A percentile compares a stretch with the other conserved stretches of the same genome.
phyloP scores from a whole-genome alignment of 371 early-diverging fungal species.

The Lichtheimia corymbifera region DNA sequence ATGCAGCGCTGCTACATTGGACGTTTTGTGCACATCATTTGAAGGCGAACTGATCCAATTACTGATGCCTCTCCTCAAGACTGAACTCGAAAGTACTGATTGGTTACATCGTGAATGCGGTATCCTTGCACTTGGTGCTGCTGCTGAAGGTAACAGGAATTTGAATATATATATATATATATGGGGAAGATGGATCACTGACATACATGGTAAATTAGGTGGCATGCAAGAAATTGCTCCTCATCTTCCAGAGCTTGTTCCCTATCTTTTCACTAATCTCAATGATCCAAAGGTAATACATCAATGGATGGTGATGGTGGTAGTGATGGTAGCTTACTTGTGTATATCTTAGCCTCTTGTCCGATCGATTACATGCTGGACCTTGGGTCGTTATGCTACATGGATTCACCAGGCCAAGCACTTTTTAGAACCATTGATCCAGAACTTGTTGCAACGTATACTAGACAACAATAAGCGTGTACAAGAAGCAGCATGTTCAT shows the following conservation, averaged over 20 bases:
- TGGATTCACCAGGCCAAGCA: conserved; percentile 73
- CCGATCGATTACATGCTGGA: conserved; percentile 98
- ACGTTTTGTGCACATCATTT: conserved; percentile 88
- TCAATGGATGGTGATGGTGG: too few species aligned
- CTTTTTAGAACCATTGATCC: conserved; percentile 83
- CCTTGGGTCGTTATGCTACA: conserved; percentile 86
- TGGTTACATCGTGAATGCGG: conserved; percentile 94
- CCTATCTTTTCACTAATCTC: conserved; percentile 79
- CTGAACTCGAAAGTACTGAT: conserved; percentile 74
- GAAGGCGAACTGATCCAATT: conserved; percentile 77
- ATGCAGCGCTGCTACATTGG: conserved; percentile 95
- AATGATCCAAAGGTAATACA: conserved; percentile 71
- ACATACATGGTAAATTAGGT: conserved; percentile 22
- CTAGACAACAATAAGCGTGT: conserved; percentile 92
- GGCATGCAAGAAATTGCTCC: conserved; percentile 86
- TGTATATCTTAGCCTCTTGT: conserved; percentile 70
- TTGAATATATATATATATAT: too few species aligned
- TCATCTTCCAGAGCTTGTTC: conserved; percentile 85
- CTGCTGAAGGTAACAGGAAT: conserved; percentile 77
- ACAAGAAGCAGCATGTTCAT: conserved; percentile 93
- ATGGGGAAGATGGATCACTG: background rate
- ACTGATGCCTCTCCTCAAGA: conserved; percentile 86
- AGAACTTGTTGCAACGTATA: conserved; percentile 71
- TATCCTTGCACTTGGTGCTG: conserved; percentile 94
- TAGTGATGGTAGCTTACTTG: too few species aligned